phyloP scores from a whole-genome alignment of 148 eudicot genomes.

The Fagopyrum homotropicum region DNA sequence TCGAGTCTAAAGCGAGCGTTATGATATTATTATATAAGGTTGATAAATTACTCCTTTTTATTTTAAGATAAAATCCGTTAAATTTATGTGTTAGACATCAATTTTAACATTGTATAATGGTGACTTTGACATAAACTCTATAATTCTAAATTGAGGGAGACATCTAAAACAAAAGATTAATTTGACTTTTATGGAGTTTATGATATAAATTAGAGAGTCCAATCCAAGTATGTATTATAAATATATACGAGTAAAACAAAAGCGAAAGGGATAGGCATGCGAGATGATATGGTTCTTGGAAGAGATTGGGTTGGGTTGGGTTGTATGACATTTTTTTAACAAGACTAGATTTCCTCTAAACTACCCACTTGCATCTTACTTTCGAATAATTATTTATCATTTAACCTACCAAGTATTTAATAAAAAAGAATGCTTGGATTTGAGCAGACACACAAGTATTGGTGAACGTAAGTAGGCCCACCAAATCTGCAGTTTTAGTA shows the following conservation, averaged over 20 bases:
- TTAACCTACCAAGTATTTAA: neutral
- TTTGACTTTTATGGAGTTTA: no score
- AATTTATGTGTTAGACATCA: no score
- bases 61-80: no score
- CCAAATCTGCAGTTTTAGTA: neutral
- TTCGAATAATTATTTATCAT: neutral
- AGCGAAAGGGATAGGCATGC: neutral
- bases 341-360: constrained; percentile 1
- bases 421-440: constrained; percentile 4
- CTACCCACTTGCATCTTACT: constrained; percentile 4
- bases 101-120: no score
- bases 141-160: no score
- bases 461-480: neutral
- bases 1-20: no score
- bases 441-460: neutral
- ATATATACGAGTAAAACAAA: neutral
- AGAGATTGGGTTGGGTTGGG: constrained; percentile 5
- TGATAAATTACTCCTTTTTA: no score
- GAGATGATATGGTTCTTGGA: neutral
- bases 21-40: no score
- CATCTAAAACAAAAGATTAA: no score
- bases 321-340: neutral
- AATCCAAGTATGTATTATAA: no score
- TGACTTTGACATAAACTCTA: no score
- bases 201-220: no score